Evolutionary conservation across 768 basidiomycete genomes (phyloP), one percentile per base, ranked within the genome.

Genomic region (Ramaria sp.): DNA sequence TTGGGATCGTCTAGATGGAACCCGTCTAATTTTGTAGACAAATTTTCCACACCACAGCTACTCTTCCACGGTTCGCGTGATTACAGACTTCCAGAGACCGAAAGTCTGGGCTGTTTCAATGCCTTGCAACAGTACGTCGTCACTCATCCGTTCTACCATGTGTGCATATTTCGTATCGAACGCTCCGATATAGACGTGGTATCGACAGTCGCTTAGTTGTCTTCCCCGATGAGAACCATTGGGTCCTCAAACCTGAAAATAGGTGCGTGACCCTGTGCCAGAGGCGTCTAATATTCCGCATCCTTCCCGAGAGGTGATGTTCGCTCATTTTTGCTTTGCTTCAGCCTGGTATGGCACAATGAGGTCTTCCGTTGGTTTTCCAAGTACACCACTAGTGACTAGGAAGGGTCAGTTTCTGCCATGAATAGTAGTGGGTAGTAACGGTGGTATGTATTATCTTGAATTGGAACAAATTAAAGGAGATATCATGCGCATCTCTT

Each of bases 221-320:
- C 57, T 93, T 92, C 76, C 88, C 89, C 0, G 81, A 86, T 60
- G 93, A 95, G 69, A 95, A 93, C 60, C 92, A 95, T 64, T 92
- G 92, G 93, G 90, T 90, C 24, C 61, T 88, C 57, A 77, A 87
- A 52, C 85, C 83, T 56, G 83, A 81, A 51, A 89, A 89, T 61
- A 86, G 81, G 81, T 80, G 25, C 28, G 72, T 59, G 30, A 37
- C 1, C 55, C 3, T 18, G 48, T 42, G 53, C 24, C n/a, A 25
- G 36, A 38, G n/a, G 6, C 20, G 5, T 16, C 27, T 16, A n/a
- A n/a, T n/a, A n/a, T 0, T 39, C 38, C 38, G 9, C 38, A n/a
- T 54, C 30, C 37, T 13, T 48, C 18, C 30, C n/a, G n/a, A n/a
- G 22, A 12, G 47, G 41, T 43, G 13, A 13, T 47, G 55, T 27